Conservation (phyloP, 164 flowering plant species). For the Dillenia turbinata region DNA sequence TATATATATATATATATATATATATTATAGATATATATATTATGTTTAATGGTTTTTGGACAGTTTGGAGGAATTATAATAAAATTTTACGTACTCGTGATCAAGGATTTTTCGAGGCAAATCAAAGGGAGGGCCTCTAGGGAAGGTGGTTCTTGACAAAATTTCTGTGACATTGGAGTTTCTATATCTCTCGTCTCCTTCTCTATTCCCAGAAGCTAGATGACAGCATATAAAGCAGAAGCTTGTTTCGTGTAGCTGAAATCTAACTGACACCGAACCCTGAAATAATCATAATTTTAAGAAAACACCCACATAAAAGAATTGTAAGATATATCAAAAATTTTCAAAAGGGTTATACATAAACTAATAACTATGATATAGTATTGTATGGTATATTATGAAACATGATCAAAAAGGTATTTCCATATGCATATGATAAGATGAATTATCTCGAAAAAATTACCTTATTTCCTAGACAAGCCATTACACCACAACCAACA, state of each 20-base stretch:
- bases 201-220: slow-evolving; percentile 69
- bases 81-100: slow-evolving; percentile 52
- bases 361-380: no score
- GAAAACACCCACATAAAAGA: neutral
- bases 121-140: slow-evolving; percentile 40
- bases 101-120: slow-evolving; percentile 58
- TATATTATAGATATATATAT: no score
- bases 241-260: slow-evolving; percentile 59
- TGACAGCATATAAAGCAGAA: slow-evolving; percentile 81
- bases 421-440: no score
- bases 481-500: slow-evolving; percentile 80
- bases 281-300: slow-evolving; percentile 17
- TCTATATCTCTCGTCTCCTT: slow-evolving; percentile 49
- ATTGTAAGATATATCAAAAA: neutral
- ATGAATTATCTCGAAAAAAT: no score
- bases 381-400: no score
- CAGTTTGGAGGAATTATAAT: neutral
- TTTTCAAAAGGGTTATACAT: no score
- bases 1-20: neutral
- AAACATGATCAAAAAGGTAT: no score
- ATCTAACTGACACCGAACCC: slow-evolving; percentile 76
- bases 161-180: slow-evolving; percentile 54
- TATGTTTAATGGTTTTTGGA: neutral
- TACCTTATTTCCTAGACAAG: slow-evolving; percentile 82
- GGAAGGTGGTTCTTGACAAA: slow-evolving; percentile 48